phyloP scores from a whole-genome alignment of 208 protist species.

The Acanthamoeba rhysodes region DNA sequence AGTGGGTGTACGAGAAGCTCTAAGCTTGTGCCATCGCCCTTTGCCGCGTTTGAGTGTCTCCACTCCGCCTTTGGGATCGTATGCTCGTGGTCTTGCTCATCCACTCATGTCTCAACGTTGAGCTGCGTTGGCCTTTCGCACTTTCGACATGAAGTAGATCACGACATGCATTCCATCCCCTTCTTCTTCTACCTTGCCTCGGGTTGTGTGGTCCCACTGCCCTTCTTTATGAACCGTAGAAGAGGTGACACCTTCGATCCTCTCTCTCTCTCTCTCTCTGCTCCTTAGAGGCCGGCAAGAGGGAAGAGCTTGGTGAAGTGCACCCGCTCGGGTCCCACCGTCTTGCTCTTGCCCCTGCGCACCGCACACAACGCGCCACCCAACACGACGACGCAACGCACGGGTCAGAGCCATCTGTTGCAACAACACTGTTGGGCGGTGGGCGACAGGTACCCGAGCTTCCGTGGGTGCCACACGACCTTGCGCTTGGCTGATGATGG shows the following conservation, averaged over 20 bases:
- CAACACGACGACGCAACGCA: too few species aligned
- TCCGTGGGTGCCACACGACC: neutral
- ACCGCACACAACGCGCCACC: neutral
- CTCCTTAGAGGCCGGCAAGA: neutral
- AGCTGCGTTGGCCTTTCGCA: neutral
- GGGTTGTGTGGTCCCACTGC: too few species aligned
- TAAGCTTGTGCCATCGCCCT: neutral
- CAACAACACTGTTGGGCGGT: neutral
- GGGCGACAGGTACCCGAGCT: neutral
- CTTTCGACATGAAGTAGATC: neutral
- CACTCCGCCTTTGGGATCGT: neutral
- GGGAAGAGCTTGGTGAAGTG: slow-evolving; percentile 23
- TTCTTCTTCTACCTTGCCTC: neutral
- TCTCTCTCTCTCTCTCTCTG: too few species aligned
- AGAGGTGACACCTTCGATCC: too few species aligned
- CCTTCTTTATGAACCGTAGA: too few species aligned
- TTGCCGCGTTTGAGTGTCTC: neutral
- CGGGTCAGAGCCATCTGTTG: neutral
- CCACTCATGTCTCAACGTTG: neutral
- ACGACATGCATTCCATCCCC: neutral
- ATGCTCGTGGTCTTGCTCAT: neutral
- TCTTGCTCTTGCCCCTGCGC: neutral
- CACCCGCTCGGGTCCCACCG: neutral
- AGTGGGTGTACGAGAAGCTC: slow-evolving; percentile 77
- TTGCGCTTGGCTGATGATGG: neutral